Percentiles rank a stretch among this genome's conserved stretches.
Conservation (phyloP, 2,329 filamentous ascomycete species). For the Pseudofabraea citricarpa region DNA sequence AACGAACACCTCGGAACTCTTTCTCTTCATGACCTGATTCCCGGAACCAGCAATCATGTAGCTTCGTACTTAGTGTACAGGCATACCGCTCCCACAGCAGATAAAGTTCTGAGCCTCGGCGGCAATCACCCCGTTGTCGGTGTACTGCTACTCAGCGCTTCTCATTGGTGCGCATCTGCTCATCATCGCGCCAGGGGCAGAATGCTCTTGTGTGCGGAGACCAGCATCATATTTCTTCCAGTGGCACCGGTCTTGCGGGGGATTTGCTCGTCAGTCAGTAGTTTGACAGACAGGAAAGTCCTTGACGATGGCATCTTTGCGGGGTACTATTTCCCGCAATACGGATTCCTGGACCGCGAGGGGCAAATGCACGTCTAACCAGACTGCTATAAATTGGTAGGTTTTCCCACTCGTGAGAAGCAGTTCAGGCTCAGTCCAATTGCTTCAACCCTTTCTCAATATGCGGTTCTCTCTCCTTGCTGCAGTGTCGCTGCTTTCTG, state of each 20-base stretch:
- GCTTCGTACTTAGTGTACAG: no score
- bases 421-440: background rate
- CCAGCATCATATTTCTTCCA: constrained; percentile 5
- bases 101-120: no score
- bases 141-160: no score
- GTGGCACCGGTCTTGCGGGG: constrained; percentile 4
- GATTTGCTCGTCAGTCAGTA: no score
- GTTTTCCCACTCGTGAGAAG: background rate
- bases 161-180: constrained; percentile 14
- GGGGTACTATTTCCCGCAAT: constrained; percentile 14
- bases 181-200: background rate
- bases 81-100: no score
- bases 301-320: constrained; percentile 6
- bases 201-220: constrained; percentile 1
- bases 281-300: no score
- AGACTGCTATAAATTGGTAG: constrained; percentile 4
- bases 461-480: constrained; percentile 19
- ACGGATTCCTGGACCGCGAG: background rate
- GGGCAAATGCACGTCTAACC: background rate
- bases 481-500: constrained; percentile 12
- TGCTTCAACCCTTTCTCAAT: constrained; percentile 2
- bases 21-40: no score
- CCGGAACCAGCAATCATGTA: no score
- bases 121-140: no score
- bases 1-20: no score